Evolutionary conservation across 768 basidiomycete genomes (phyloP), one percentile per base, ranked within the genome.

Genomic region (Imleria badia): DNA sequence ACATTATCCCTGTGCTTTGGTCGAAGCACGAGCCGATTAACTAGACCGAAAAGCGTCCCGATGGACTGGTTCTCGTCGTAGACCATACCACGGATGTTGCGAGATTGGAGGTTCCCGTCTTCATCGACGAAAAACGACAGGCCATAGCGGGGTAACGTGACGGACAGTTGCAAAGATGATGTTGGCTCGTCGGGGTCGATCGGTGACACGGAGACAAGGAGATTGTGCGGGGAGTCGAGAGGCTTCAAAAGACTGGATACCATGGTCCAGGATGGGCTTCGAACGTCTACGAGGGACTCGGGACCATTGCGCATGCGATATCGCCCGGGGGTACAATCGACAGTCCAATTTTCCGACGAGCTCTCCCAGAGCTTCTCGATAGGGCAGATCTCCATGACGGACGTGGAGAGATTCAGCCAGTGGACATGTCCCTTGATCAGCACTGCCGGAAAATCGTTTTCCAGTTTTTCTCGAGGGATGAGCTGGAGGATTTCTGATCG

Each of bases 11-110:
- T 48, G 7, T 6, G 7, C 52, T 65, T 56, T 51, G 64, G 60
- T 33, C 75, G 67, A 31, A 80, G 66, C 5, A 81, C 66, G 17
- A 78, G 74, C 34, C 60, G 71, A 20, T 64, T 72, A n/a, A 33
- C 22, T n/a, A 82, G 55, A 6, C 80, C 81, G 39, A 78, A 67
- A 58, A 82, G 60, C 0, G 76, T 74, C 3, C 77, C 77, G 2
- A 62, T 60, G 0, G 68, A 76, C 51, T 80, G 80, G 33, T 64
- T 48, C 2, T 43, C 1, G 40, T 78, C 76, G 5, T 81, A 64
- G 15, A 76, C 60, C 69, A 77, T 78, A 22, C 63, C 68, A 3
- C 70, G 70, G 29, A 78, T 62, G 45, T 76, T 73, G 8, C 6
- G 26, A 26, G 26, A 26, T 26, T 26, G 26, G 26, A 26, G 26